Percentiles rank a stretch among this genome's conserved stretches.
Conservation (phyloP, 768 basidiomycete species). For the Kwoniella newhampshirensis region DNA sequence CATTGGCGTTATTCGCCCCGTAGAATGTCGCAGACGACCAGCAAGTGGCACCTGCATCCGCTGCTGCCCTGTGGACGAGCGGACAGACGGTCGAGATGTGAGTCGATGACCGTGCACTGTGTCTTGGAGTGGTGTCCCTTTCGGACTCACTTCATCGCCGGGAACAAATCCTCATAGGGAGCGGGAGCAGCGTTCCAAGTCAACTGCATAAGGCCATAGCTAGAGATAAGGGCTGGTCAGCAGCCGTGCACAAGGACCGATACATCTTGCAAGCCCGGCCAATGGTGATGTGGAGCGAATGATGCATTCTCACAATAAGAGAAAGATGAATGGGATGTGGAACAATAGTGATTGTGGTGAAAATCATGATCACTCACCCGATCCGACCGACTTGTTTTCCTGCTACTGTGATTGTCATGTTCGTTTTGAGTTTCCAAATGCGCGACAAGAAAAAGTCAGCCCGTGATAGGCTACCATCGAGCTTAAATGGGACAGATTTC, state of each 20-base stretch:
- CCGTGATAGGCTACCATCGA: no score
- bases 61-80: constrained; percentile 32
- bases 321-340: no score
- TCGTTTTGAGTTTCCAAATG: no score
- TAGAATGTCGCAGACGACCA: constrained; percentile 62
- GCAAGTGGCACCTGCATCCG: constrained; percentile 44
- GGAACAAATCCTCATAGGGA: constrained; percentile 64
- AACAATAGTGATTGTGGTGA: no score
- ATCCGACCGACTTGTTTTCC: constrained; percentile 31
- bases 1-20: constrained; percentile 56
- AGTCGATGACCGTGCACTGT: no score
- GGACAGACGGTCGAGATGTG: constrained; percentile 51
- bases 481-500: no score
- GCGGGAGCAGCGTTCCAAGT: constrained; percentile 59
- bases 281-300: no score
- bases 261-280: constrained; percentile 1
- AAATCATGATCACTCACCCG: no score
- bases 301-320: no score
- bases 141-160: constrained; percentile 60
- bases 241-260: not conserved
- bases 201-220: constrained; percentile 62
- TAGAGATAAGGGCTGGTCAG: not conserved
- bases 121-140: not conserved
- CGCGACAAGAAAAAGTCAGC: no score
- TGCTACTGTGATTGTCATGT: constrained; percentile 21